phyloP scores from a whole-genome alignment of 495 filamentous ascomycete species.

The Penicillium waksmanii region DNA sequence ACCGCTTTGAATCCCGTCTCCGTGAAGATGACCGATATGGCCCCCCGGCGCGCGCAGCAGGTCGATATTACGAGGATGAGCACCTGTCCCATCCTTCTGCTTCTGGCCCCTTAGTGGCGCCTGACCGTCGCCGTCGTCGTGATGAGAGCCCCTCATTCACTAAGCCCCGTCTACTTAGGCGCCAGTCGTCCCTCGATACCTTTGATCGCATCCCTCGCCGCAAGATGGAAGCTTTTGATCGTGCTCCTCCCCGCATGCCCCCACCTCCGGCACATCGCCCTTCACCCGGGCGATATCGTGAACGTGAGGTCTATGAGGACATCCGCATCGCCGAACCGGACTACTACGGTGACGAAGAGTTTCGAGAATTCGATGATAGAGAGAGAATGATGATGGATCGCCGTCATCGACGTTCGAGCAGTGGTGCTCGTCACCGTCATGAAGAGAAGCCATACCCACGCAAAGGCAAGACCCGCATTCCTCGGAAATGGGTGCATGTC shows the following conservation, averaged over 20 bases:
- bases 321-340: conserved; percentile 71
- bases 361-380: conserved; percentile 60
- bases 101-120: conserved; percentile 42
- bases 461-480: conserved; percentile 87
- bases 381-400: conserved; percentile 33
- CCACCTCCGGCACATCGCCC: conserved; percentile 38
- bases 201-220: conserved; percentile 69
- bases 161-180: conserved; percentile 62
- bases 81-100: conserved; percentile 48
- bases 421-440: conserved; percentile 41
- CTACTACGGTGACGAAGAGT: conserved; percentile 70
- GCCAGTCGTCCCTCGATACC: conserved; percentile 72
- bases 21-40: conserved; percentile 60
- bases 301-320: conserved; percentile 62
- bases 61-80: conserved; percentile 54
- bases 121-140: conserved; percentile 44
- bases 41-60: conserved; percentile 53
- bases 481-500: conserved; percentile 72
- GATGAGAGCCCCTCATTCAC: conserved; percentile 45
- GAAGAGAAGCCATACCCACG: conserved; percentile 66
- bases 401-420: conserved; percentile 49
- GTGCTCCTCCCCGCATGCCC: conserved; percentile 29
- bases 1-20: conserved; percentile 56
- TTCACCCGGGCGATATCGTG: conserved; percentile 48
- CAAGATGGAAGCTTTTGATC: conserved; percentile 55